A percentile compares a stretch with the other conserved stretches of the same genome.
Evolutionary conservation across 148 eudicot species (phyloP).

Genomic region (Chenopodium quinoa): DNA sequence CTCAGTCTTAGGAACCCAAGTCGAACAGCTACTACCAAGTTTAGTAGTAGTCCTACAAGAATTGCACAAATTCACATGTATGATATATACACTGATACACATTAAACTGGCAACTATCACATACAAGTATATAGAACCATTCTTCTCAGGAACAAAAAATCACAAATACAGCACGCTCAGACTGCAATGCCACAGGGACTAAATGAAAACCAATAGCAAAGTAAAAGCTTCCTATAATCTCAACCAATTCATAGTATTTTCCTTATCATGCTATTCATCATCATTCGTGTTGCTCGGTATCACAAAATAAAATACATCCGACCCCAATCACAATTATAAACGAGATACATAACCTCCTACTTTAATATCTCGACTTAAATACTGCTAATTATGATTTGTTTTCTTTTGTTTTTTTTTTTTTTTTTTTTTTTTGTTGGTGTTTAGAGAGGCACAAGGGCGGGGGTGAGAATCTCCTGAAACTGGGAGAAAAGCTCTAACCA

Average conservation of each 20-base stretch:
- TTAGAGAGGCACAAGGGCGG: no score
- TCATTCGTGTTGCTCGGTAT: no score
- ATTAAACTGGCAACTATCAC: background rate
- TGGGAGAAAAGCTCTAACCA: no score
- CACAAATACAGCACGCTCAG: background rate
- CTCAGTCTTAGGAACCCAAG: conserved; percentile 13
- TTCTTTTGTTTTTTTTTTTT: no score
- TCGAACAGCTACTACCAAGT: background rate
- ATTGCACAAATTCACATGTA: background rate
- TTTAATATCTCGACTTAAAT: background rate
- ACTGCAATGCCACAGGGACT: background rate
- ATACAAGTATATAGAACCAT: background rate
- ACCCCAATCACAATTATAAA: background rate
- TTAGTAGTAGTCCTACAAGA: conserved; percentile 23
- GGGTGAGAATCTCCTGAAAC: no score
- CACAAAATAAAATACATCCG: no score
- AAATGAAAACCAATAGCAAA: background rate
- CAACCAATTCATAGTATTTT: no score
- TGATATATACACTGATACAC: background rate
- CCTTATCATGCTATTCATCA: no score
- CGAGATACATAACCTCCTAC: background rate
- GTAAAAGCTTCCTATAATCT: background rate
- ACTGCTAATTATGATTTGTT: no score
- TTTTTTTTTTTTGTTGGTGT: no score
- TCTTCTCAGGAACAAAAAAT: background rate